Conservation (phyloP, 2,329 filamentous ascomycete genomes). For the Tolypocladium cylindrosporum region DNA sequence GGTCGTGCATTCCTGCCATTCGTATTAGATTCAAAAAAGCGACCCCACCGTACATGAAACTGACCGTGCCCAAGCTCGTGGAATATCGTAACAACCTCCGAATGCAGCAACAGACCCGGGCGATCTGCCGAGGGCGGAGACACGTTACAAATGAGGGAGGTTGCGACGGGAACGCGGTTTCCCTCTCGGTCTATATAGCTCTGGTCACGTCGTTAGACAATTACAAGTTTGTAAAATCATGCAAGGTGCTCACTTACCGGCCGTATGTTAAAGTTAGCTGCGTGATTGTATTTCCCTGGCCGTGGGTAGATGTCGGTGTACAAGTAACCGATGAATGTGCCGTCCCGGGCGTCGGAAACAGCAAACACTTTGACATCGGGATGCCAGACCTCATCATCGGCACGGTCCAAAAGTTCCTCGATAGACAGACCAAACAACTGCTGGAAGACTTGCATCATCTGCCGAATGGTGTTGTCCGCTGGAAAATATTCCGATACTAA, state of each 20-base stretch:
- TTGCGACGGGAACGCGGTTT: background rate
- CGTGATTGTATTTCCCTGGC: conserved; percentile 2
- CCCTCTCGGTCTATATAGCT: conserved; percentile 1
- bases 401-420: background rate
- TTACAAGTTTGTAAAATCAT: no score
- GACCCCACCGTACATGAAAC: no score
- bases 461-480: background rate
- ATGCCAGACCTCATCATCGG: conserved; percentile 2
- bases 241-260: background rate
- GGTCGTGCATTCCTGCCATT: conserved; percentile 18
- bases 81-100: conserved; percentile 1
- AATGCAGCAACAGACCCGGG: conserved; percentile 1
- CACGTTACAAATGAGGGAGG: conserved; percentile 1
- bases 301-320: conserved; percentile 1
- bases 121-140: background rate
- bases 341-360: background rate
- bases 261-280: conserved; percentile 1
- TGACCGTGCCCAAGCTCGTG: conserved; percentile 17
- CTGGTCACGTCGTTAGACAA: background rate
- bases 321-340: background rate
- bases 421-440: background rate
- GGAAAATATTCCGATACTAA: conserved; percentile 3
- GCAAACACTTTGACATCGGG: conserved; percentile 1
- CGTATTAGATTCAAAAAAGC: no score
- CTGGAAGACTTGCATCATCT: conserved; percentile 1